Evolutionary conservation across 805 yeast species (phyloP).

Genomic region (Starmerella powellii): DNA sequence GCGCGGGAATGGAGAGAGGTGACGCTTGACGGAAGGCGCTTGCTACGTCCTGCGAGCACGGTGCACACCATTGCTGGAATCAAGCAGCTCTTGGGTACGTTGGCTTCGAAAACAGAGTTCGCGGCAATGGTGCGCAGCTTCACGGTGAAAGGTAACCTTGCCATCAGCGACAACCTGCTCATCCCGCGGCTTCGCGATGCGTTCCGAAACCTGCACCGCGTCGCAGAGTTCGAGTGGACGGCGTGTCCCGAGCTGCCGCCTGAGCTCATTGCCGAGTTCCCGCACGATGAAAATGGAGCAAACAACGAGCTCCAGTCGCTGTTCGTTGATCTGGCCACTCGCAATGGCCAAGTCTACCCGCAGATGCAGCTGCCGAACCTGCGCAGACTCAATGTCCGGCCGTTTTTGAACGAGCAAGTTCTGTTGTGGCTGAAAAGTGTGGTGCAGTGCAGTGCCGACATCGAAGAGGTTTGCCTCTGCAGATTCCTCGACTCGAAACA

Average conservation of each 20-base stretch:
- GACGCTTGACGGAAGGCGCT: neutral
- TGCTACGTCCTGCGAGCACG: constrained; percentile 15
- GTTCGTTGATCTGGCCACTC: constrained; percentile 19
- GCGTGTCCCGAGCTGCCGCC: constrained; percentile 28
- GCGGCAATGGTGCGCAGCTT: constrained; percentile 20
- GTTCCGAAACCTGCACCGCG: constrained; percentile 19
- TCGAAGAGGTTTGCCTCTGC: constrained; percentile 20
- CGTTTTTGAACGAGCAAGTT: constrained; percentile 19
- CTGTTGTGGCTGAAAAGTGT: constrained; percentile 20
- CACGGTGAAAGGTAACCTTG: constrained; percentile 20
- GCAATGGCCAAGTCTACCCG: constrained; percentile 18
- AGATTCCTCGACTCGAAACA: constrained; percentile 20
- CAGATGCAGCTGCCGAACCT: constrained; percentile 17
- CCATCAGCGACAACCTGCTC: constrained; percentile 25
- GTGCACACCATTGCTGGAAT: constrained; percentile 29
- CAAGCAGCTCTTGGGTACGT: constrained; percentile 24
- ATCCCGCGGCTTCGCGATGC: constrained; percentile 16
- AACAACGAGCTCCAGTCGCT: constrained; percentile 11
- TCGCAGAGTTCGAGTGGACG: constrained; percentile 26
- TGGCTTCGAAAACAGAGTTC: constrained; percentile 12
- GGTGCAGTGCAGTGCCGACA: constrained; percentile 8
- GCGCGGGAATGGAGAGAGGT: constrained; percentile 9
- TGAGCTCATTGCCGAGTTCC: constrained; percentile 20
- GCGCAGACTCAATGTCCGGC: constrained; percentile 21
- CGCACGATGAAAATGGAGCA: constrained; percentile 2